phyloP scores from a whole-genome alignment of 2,329 filamentous ascomycete genomes.

The Magnaporthales sp. region DNA sequence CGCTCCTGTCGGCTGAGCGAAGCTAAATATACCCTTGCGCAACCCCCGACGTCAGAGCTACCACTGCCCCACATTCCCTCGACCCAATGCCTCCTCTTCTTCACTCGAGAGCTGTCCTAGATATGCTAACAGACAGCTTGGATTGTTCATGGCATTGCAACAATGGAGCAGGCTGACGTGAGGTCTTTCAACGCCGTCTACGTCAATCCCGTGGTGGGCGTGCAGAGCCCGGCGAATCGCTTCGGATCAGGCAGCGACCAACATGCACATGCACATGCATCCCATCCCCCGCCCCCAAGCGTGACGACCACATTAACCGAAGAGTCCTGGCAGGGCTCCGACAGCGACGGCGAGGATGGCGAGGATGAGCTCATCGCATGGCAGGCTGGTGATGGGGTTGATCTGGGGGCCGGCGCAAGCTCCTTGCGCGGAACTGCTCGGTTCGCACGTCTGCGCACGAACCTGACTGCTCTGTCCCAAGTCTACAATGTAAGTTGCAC shows the following conservation, averaged over 20 bases:
- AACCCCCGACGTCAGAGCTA: not conserved
- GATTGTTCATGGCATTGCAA: not conserved
- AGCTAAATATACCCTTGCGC: not conserved
- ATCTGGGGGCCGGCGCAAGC: not conserved
- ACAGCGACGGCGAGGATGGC: conserved; percentile 5
- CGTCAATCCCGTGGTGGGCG: conserved; percentile 15
- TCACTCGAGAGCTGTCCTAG: not conserved
- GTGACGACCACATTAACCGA: conserved; percentile 1
- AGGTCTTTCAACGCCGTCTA: conserved; percentile 12
- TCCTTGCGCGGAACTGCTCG: not conserved
- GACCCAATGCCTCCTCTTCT: not conserved
- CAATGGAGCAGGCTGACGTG: not conserved
- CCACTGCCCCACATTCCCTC: not conserved
- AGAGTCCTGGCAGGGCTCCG: not conserved
- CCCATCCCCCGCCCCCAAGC: not conserved
- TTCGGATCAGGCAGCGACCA: conserved; percentile 7
- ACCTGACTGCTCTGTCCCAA: conserved; percentile 50
- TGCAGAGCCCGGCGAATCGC: conserved; percentile 18
- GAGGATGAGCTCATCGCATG: not conserved
- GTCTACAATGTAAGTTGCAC: conserved; percentile 37
- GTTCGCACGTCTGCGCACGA: conserved; percentile 31
- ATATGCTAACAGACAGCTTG: not conserved
- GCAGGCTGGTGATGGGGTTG: not conserved
- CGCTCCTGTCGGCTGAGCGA: not conserved
- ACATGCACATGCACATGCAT: not conserved